Evolutionary conservation across 164 flowering plant species (phyloP).

Genomic region (Brasenia schreberi): DNA sequence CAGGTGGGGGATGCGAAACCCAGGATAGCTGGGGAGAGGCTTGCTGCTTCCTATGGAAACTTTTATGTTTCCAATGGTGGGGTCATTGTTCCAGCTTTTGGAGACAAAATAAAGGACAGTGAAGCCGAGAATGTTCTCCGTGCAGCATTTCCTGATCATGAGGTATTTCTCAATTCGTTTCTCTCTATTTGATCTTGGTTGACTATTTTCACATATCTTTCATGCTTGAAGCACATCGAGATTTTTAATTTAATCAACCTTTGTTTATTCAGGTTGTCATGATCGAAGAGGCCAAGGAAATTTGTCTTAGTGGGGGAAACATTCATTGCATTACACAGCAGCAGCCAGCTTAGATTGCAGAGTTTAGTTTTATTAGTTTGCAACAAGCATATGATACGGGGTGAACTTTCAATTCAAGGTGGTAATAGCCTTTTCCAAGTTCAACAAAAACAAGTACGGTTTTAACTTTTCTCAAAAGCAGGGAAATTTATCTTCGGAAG

Average conservation of each 20-base stretch:
- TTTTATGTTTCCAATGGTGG: conserved; percentile 90
- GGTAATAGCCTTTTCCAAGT: too few relatives aligned
- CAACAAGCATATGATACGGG: too few relatives aligned
- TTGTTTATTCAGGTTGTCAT: conserved; percentile 47
- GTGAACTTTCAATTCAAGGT: too few relatives aligned
- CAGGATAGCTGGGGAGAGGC: conserved; percentile 60
- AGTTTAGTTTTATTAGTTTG: too few relatives aligned
- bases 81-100: conserved; percentile 76
- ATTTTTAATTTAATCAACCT: background rate
- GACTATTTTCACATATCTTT: background rate
- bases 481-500: too few relatives aligned
- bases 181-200: background rate
- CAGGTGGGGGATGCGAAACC: conserved; percentile 36
- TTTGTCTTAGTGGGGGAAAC: conserved; percentile 80
- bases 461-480: too few relatives aligned
- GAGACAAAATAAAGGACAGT: conserved; percentile 70
- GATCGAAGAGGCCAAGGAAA: conserved; percentile 86
- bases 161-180: conserved; percentile 23
- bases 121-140: conserved; percentile 74
- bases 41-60: conserved; percentile 90
- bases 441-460: too few relatives aligned
- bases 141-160: conserved; percentile 51
- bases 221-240: background rate
- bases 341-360: conserved; percentile 40
- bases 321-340: conserved; percentile 96